A percentile compares a stretch with the other conserved stretches of the same genome.
These are phyloP conservation scores for Collybiopsis confluens DNA, from an alignment of 768 basidiomycete species.

Conservation along the genomic window DNA sequence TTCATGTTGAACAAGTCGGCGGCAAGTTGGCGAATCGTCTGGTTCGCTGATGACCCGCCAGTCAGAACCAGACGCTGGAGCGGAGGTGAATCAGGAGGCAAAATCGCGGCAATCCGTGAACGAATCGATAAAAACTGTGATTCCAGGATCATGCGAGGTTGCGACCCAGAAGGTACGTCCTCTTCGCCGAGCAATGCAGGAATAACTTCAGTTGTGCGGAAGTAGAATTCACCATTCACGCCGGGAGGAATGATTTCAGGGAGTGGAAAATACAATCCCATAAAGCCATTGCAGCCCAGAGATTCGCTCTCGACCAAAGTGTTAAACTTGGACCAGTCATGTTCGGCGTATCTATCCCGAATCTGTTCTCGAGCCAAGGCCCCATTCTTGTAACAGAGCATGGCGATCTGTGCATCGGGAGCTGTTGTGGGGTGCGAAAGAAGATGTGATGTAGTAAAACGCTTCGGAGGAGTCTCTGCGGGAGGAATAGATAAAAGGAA, in stretches of 20 bases:
- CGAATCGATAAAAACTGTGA: conserved; percentile 82
- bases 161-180: conserved; percentile 39
- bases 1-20: conserved; percentile 79
- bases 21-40: conserved; percentile 65
- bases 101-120: conserved; percentile 63
- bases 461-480: conserved; percentile 54
- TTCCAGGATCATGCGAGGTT: conserved; percentile 77
- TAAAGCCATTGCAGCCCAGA: conserved; percentile 53
- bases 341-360: conserved; percentile 56
- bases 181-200: conserved; percentile 25
- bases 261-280: conserved; percentile 79
- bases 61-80: conserved; percentile 70
- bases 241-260: conserved; percentile 85
- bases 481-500: conserved; percentile 76
- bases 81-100: conserved; percentile 48
- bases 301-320: conserved; percentile 49
- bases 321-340: conserved; percentile 70
- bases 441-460: conserved; percentile 73
- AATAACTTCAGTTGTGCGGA: conserved; percentile 31
- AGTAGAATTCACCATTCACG: conserved; percentile 69
- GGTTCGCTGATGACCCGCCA: conserved; percentile 76
- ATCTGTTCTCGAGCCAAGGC: conserved; percentile 78
- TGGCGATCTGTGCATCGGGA: conserved; percentile 66
- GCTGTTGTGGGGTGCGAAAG: conserved; percentile 65
- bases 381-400: conserved; percentile 92